These are phyloP conservation scores for Aleurites moluccanus DNA, from an alignment of 441 rosid species.

Conservation along the genomic window DNA sequence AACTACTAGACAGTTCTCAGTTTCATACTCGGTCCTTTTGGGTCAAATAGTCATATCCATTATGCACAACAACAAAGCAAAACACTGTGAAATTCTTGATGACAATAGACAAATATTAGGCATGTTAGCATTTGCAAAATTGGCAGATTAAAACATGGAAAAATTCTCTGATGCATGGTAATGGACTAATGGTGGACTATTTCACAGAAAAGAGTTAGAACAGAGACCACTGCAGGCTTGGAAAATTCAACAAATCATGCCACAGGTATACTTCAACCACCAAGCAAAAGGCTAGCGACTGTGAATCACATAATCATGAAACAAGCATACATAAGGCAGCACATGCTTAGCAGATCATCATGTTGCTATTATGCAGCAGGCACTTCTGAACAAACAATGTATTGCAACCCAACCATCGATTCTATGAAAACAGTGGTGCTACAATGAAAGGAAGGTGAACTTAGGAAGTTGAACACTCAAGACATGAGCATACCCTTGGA, in stretches of 20 bases:
- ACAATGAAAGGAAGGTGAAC: neutral
- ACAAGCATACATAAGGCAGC: neutral
- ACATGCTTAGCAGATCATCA: neutral
- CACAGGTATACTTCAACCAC: neutral
- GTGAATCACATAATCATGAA: neutral
- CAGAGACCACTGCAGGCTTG: neutral
- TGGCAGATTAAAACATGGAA: neutral
- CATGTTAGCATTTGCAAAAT: neutral
- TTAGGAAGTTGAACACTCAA: neutral
- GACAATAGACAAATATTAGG: neutral
- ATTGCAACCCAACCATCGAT: neutral
- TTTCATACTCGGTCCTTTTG: neutral
- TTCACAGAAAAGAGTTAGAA: neutral
- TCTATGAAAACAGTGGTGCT: neutral
- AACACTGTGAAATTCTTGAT: neutral
- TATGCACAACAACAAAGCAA: neutral
- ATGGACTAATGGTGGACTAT: neutral
- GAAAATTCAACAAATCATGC: neutral
- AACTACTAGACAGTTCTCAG: neutral
- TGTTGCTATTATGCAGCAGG: neutral
- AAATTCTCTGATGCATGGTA: neutral
- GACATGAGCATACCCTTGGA: constrained; percentile 49
- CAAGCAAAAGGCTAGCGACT: neutral
- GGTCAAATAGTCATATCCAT: neutral
- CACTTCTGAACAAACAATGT: neutral